Percentiles rank a stretch among this genome's conserved stretches.
Conservation (phyloP, 2,329 filamentous ascomycete species). For the Pestalotiopsis sp. region DNA sequence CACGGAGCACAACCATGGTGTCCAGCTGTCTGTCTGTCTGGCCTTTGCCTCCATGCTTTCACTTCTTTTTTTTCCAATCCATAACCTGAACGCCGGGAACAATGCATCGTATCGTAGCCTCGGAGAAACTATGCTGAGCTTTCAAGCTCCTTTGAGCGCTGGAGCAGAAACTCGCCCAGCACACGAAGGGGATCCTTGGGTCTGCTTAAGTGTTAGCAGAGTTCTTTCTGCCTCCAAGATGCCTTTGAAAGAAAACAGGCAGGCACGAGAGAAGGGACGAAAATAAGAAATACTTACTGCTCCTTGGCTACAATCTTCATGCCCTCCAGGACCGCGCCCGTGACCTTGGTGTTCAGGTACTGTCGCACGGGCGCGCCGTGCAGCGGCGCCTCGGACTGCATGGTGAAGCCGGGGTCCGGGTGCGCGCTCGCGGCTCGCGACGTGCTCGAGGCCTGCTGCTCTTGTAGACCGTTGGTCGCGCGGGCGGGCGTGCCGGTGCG, state of each 20-base stretch:
- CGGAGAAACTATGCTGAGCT: conserved; percentile 15
- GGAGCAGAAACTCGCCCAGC: conserved; percentile 71
- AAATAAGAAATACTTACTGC: conserved; percentile 56
- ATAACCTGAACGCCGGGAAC: conserved; percentile 7
- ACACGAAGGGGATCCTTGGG: conserved; percentile 70
- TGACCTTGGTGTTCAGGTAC: conserved; percentile 74
- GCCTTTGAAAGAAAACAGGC: too few relatives aligned
- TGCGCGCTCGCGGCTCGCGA: conserved; percentile 61
- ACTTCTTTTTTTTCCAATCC: conserved; percentile 5
- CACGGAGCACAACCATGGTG: background rate
- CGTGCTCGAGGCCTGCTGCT: conserved; percentile 25
- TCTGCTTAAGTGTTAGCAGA: too few relatives aligned
- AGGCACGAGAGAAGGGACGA: background rate
- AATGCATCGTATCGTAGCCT: conserved; percentile 1
- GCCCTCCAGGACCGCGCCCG: conserved; percentile 68
- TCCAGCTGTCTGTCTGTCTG: background rate
- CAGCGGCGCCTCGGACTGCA: conserved; percentile 61
- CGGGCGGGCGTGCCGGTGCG: conserved; percentile 53
- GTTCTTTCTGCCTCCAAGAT: conserved; percentile 40
- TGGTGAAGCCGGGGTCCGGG: conserved; percentile 53
- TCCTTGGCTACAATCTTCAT: conserved; percentile 75
- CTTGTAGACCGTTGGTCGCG: conserved; percentile 23
- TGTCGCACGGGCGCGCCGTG: conserved; percentile 71
- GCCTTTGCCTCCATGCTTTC: background rate
- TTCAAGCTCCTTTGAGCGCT: conserved; percentile 69